Conservation (phyloP, 2,329 filamentous ascomycete genomes). For the Alternaria atra region DNA sequence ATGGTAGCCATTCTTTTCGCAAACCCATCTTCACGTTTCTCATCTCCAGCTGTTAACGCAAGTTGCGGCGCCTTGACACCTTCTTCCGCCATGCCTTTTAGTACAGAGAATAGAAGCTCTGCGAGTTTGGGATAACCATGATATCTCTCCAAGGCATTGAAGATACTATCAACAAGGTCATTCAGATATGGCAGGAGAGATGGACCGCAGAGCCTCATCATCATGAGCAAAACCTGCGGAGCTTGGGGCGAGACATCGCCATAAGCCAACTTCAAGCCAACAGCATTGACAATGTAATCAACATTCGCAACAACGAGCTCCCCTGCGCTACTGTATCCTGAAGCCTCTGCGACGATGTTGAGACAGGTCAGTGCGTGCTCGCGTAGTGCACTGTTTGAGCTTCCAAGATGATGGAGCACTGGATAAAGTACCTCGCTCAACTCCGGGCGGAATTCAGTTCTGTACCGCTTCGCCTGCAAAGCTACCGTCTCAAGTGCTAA, state of each 20-base stretch:
- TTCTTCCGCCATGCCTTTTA: conserved; percentile 85
- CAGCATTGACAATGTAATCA: conserved; percentile 95
- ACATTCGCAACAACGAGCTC: conserved; percentile 88
- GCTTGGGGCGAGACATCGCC: conserved; percentile 92
- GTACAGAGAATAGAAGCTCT: conserved; percentile 81
- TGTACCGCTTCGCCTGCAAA: conserved; percentile 74
- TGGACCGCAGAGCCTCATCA: conserved; percentile 87
- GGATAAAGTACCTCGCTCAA: conserved; percentile 93
- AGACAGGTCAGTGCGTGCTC: conserved; percentile 84
- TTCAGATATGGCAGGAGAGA: conserved; percentile 86
- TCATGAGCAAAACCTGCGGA: conserved; percentile 91
- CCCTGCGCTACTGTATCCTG: conserved; percentile 76
- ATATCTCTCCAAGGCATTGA: conserved; percentile 91
- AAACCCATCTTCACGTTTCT: not conserved
- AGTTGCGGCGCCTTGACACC: conserved; percentile 69
- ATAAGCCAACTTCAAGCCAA: conserved; percentile 87
- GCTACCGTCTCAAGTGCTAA: conserved; percentile 83
- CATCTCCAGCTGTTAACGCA: conserved; percentile 40
- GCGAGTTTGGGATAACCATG: conserved; percentile 91
- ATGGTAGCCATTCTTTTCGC: conserved; percentile 21
- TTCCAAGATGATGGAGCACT: conserved; percentile 86
- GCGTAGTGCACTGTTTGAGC: conserved; percentile 71
- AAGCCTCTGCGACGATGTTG: conserved; percentile 79
- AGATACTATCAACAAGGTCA: conserved; percentile 89
- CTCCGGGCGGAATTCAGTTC: conserved; percentile 78